phyloP scores from a whole-genome alignment of 306 rosid genomes.

The Mimosa bimucronata region DNA sequence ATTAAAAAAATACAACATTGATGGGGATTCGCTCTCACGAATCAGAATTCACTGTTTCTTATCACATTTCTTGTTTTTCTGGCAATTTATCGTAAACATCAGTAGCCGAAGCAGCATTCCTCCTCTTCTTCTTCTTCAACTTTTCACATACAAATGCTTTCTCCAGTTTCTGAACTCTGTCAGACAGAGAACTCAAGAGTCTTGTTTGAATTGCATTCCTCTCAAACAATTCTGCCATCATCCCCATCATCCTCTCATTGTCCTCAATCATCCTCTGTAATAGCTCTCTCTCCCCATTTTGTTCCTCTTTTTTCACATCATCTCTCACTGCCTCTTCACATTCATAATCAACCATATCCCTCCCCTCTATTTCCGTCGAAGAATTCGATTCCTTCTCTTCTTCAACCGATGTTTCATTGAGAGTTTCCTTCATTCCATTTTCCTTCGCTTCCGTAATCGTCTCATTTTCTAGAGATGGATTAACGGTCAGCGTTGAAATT shows the following conservation, averaged over 20 bases:
- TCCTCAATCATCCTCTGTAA: slow-evolving; percentile 64
- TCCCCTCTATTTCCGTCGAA: slow-evolving; percentile 27
- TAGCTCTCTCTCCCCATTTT: slow-evolving; percentile 31
- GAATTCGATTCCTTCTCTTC: slow-evolving; percentile 27
- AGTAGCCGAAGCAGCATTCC: not conserved
- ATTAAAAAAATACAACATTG: not conserved
- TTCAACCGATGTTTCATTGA: not conserved
- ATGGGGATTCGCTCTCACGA: too few relatives aligned
- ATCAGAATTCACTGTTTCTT: not conserved
- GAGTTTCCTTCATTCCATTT: not conserved
- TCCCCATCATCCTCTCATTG: slow-evolving; percentile 61
- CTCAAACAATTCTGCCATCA: slow-evolving; percentile 59
- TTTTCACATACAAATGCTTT: slow-evolving; percentile 54
- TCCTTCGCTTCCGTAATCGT: not conserved
- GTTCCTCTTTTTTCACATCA: slow-evolving; percentile 3
- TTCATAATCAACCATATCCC: not conserved
- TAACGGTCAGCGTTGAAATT: not conserved
- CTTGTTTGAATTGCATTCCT: slow-evolving; percentile 57
- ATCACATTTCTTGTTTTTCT: slow-evolving; percentile 2
- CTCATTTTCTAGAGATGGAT: not conserved
- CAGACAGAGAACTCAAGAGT: slow-evolving; percentile 56
- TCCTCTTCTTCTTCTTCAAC: slow-evolving; percentile 61
- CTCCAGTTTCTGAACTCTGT: slow-evolving; percentile 69
- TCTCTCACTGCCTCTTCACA: not conserved
- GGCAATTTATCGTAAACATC: not conserved